These are phyloP conservation scores for Corchorus olitorius DNA, from an alignment of 345 rosid genomes.

Conservation along the genomic window DNA sequence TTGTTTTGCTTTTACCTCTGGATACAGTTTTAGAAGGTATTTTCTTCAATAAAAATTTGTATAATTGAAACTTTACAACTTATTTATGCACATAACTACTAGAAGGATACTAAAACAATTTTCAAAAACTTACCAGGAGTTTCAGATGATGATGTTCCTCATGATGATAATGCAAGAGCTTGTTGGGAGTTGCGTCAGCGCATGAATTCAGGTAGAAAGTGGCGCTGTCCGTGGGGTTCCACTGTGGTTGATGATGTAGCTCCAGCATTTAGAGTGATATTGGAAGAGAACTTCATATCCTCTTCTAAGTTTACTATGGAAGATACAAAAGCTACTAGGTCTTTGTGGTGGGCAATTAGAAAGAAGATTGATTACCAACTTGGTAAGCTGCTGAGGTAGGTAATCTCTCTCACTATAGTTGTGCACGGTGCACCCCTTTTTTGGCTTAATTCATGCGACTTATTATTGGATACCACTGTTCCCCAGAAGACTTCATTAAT, in stretches of 20 bases:
- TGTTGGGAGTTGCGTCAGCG: constrained; percentile 31
- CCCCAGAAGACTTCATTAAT: not conserved
- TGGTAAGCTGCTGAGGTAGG: constrained; percentile 66
- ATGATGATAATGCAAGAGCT: constrained; percentile 37
- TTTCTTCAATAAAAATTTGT: not conserved
- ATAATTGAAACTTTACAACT: constrained; percentile 19
- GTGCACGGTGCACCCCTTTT: not conserved
- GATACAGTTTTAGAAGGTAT: constrained; percentile 72
- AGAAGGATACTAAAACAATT: constrained; percentile 21
- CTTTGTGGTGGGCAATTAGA: constrained; percentile 79
- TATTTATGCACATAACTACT: constrained; percentile 5
- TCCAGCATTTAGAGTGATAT: constrained; percentile 72
- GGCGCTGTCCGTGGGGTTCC: constrained; percentile 93
- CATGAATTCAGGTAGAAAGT: constrained; percentile 41
- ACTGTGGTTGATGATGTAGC: constrained; percentile 68
- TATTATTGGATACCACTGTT: not conserved
- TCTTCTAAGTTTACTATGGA: constrained; percentile 48
- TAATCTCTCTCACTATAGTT: constrained; percentile 4
- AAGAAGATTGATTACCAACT: constrained; percentile 77
- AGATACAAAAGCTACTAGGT: constrained; percentile 59
- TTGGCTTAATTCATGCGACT: not conserved
- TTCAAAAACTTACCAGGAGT: constrained; percentile 31
- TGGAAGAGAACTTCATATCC: constrained; percentile 72
- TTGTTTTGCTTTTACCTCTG: constrained; percentile 73
- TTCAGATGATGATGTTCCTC: constrained; percentile 34